These are phyloP conservation scores for Coemansia sp. DNA, from an alignment of 192 early-diverging fungal genomes.

Conservation along the genomic window DNA sequence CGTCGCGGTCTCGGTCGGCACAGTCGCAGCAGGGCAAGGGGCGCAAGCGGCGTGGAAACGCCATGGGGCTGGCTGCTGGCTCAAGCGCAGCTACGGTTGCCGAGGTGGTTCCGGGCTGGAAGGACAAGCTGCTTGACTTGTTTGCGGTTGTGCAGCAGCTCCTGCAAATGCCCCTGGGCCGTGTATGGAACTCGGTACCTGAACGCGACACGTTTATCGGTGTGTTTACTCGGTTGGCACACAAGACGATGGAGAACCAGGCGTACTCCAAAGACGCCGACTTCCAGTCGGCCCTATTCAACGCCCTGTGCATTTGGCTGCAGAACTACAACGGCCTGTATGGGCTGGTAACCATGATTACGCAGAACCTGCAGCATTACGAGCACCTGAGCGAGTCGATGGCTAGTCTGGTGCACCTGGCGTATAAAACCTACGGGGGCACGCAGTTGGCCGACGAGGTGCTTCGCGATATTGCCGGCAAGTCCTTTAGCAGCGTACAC, in stretches of 20 bases:
- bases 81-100: constrained; percentile 31
- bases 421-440: constrained; percentile 62
- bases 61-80: constrained; percentile 8
- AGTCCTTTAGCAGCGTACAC: constrained; percentile 62
- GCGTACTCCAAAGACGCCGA: constrained; percentile 61
- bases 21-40: constrained; percentile 13
- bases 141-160: constrained; percentile 35
- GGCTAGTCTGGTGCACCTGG: constrained; percentile 69
- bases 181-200: constrained; percentile 60
- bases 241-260: constrained; percentile 78
- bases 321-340: constrained; percentile 75
- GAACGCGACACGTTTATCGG: constrained; percentile 51
- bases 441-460: constrained; percentile 72
- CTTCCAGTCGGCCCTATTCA: constrained; percentile 62
- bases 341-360: constrained; percentile 73
- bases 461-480: constrained; percentile 62
- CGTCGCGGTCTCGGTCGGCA: constrained; percentile 26
- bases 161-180: constrained; percentile 55
- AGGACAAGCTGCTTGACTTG: constrained; percentile 46
- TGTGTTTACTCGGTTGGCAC: constrained; percentile 72
- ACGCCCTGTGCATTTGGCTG: constrained; percentile 71
- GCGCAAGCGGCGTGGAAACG: constrained; percentile 40
- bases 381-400: constrained; percentile 80
- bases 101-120: constrained; percentile 41
- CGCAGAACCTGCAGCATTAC: constrained; percentile 81